Evolutionary conservation across 805 yeast genomes (phyloP).

Genomic region (Metschnikowia lachancei): DNA sequence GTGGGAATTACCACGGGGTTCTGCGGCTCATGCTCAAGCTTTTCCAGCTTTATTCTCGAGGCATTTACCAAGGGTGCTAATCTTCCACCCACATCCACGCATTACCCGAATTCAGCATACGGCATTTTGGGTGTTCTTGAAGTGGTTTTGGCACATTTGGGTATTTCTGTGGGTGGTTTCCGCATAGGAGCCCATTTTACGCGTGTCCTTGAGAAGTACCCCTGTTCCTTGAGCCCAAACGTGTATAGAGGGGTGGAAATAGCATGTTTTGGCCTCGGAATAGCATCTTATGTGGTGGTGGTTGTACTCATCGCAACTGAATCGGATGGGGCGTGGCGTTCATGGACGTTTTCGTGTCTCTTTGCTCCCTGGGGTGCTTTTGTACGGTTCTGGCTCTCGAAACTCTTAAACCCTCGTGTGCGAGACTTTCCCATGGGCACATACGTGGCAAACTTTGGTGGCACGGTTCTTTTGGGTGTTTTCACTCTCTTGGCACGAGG

Average conservation of each 20-base stretch:
- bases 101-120: slow-evolving; percentile 63
- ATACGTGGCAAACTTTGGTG: slow-evolving; percentile 47
- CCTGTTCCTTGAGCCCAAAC: slow-evolving; percentile 19
- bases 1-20: slow-evolving; percentile 71
- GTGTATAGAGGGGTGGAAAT: slow-evolving; percentile 24
- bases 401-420: slow-evolving; percentile 42
- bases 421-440: slow-evolving; percentile 55
- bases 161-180: slow-evolving; percentile 59
- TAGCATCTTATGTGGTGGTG: slow-evolving; percentile 27
- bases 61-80: slow-evolving; percentile 50
- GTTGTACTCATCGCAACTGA: slow-evolving; percentile 43
- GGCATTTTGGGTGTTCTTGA: slow-evolving; percentile 76
- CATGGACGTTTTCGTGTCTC: slow-evolving; percentile 65
- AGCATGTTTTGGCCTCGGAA: slow-evolving; percentile 23
- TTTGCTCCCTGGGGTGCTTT: slow-evolving; percentile 74
- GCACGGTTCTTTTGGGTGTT: slow-evolving; percentile 43
- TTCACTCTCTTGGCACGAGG: slow-evolving; percentile 48
- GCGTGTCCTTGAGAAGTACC: slow-evolving; percentile 23
- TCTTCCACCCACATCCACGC: slow-evolving; percentile 26
- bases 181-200: slow-evolving; percentile 55
- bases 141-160: slow-evolving; percentile 57
- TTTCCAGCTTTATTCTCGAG: slow-evolving; percentile 62
- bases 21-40: slow-evolving; percentile 82
- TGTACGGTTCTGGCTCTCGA: slow-evolving; percentile 54
- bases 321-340: slow-evolving; percentile 48